Base-by-base conservation (phyloP, 192 early-diverging fungal genomes). In the Coemansia sp. region DNA sequence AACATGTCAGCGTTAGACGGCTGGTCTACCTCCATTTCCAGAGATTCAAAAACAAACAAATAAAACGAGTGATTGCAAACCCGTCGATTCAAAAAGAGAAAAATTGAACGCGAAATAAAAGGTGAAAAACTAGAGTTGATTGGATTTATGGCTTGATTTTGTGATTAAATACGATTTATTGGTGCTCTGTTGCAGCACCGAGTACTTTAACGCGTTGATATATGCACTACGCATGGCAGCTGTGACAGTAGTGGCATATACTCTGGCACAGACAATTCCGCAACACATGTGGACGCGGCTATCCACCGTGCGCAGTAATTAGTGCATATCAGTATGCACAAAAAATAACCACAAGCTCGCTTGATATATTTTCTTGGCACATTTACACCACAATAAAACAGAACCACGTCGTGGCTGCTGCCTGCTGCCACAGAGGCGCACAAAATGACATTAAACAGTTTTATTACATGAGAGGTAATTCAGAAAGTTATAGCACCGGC, bases 1-100 rank as follows among this genome's bases (percentile, higher is more conserved):
- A 72, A 59, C 3, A 35, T 47, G 11, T 62, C 60, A 21, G 39
- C 27, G 39, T 32, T 49, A 1, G 58, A 17, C 11, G 27, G 35
- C 37, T 29, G 24, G 47, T 67, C 74, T 2, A 61, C 53, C 41
- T 67, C 59, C 69, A 72, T 77, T 32, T 15, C 19, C 14, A 21
- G 47, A 17, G 47, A 49, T 49, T 49, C 17, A 17, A 6, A 8
- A 49, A 17, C 47, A 49, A 49, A 49, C 2, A 11, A 43, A 41
- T 21, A 21, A 21, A 15, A 2, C 41, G 41, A 43, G 41, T 43
- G 29, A 32, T 32, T 32, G 29, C 29, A 32, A 32, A 32, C 29
- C 29, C 29, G 29, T 6, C 29, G 29, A 32, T 32, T 32, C 29
- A 32, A 32, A 32, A 32, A 32, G 29, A 32, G 29, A 32, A 32